phyloP scores from a whole-genome alignment of 1,284 basidiomycete species.

The Irpex rosettiformis region DNA sequence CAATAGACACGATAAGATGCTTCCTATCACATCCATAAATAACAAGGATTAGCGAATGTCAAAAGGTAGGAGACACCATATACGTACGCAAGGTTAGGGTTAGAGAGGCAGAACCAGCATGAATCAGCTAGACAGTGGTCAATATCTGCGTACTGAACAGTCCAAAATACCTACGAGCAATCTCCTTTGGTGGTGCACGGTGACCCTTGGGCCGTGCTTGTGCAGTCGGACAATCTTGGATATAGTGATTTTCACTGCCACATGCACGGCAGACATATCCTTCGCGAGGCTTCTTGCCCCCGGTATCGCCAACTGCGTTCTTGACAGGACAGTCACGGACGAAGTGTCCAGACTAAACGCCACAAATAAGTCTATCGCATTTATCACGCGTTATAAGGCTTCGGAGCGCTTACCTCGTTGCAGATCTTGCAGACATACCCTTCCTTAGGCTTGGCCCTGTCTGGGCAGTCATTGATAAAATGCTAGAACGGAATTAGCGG shows the following conservation, averaged over 20 bases:
- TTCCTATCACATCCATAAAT: slow-evolving; percentile 71
- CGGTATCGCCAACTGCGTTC: slow-evolving; percentile 71
- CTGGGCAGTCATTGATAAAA: slow-evolving; percentile 73
- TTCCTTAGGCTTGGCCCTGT: slow-evolving; percentile 72
- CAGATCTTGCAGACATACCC: slow-evolving; percentile 87
- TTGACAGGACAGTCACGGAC: slow-evolving; percentile 84
- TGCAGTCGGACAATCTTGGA: slow-evolving; percentile 82
- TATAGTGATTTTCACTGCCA: slow-evolving; percentile 77
- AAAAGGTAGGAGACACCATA: not conserved
- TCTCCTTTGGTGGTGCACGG: slow-evolving; percentile 71
- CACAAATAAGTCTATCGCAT: not conserved
- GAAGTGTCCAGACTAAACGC: slow-evolving; percentile 67
- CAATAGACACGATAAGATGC: slow-evolving; percentile 92
- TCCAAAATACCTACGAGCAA: slow-evolving; percentile 56
- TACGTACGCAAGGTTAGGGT: slow-evolving; percentile 79
- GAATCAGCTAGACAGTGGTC: slow-evolving; percentile 62
- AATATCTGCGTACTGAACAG: not conserved
- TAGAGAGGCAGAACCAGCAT: slow-evolving; percentile 96
- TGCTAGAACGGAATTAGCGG: slow-evolving; percentile 44
- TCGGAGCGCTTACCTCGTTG: slow-evolving; percentile 41
- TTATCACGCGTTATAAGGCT: not conserved
- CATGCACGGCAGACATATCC: slow-evolving; percentile 89
- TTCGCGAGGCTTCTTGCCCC: slow-evolving; percentile 72
- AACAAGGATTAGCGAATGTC: slow-evolving; percentile 4
- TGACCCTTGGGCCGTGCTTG: slow-evolving; percentile 37